Evolutionary conservation across 2,329 filamentous ascomycete genomes (phyloP).

Genomic region (Ilyonectria sp.): DNA sequence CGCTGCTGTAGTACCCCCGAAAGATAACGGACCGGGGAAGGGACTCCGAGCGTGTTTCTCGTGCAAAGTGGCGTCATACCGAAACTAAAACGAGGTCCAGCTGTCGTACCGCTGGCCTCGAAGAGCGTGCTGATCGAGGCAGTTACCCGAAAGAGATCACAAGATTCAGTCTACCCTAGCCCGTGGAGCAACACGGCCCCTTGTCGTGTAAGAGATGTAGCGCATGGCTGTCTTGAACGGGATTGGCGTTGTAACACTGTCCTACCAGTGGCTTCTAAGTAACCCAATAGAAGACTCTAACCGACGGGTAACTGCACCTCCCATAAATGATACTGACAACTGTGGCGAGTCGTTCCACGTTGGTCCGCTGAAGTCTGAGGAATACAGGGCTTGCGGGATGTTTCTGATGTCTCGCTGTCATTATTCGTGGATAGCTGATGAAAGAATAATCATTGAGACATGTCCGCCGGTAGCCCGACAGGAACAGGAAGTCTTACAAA

Average conservation of each 20-base stretch:
- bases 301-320: constrained; percentile 1
- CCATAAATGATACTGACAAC: neutral
- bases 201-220: neutral
- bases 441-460: neutral
- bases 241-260: constrained; percentile 14
- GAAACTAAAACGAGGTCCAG: neutral
- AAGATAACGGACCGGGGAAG: neutral
- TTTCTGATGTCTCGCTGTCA: neutral
- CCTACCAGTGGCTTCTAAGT: neutral
- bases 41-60: neutral
- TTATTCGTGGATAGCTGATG: neutral
- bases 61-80: neutral
- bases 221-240: neutral
- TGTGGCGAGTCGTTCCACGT: neutral
- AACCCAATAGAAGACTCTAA: constrained; percentile 15
- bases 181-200: neutral
- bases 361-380: neutral
- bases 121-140: constrained; percentile 14
- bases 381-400: neutral
- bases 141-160: constrained; percentile 15
- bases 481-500: neutral
- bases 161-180: constrained; percentile 25
- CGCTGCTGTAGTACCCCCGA: neutral
- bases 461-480: neutral
- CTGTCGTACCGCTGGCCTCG: neutral